Conservation (phyloP, 306 rosid genomes). For the Arachis stenosperma region DNA sequence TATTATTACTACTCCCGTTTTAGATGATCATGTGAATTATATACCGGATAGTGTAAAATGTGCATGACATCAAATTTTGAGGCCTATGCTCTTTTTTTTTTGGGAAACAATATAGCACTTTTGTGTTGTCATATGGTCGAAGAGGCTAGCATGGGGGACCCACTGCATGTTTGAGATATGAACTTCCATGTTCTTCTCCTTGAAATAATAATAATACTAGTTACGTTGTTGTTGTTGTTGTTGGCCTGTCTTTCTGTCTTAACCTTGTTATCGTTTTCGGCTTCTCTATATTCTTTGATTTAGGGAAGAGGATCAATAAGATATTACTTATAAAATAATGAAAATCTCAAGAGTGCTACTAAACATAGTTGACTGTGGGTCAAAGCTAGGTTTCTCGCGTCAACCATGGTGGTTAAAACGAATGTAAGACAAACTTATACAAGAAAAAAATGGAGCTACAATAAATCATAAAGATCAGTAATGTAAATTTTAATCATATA, state of each 20-base stretch:
- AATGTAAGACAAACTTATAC: not conserved
- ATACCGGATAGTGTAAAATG: not conserved
- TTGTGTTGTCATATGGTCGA: conserved; percentile 1
- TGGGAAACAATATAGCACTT: not conserved
- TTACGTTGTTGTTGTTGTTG: conserved; percentile 23
- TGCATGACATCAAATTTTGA: conserved; percentile 10
- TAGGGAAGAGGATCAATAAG: not conserved
- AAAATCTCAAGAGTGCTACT: not conserved
- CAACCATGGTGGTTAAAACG: conserved; percentile 10
- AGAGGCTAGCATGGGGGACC: conserved; percentile 39
- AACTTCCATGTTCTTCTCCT: conserved; percentile 44
- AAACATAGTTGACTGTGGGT: conserved; percentile 13
- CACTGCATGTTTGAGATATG: conserved; percentile 55
- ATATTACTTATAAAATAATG: not conserved
- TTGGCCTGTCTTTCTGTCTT: conserved; percentile 45
- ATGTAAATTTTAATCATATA: too few relatives aligned
- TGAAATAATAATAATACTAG: not conserved
- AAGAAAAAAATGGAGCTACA: not conserved
- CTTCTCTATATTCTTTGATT: conserved; percentile 18
- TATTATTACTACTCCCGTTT: too few relatives aligned
- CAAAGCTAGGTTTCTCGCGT: conserved; percentile 21
- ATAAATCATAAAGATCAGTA: too few relatives aligned
- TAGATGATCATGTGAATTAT: too few relatives aligned
- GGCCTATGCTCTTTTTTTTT: not conserved
- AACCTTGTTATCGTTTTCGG: conserved; percentile 43